Evolutionary conservation across 2,329 filamentous ascomycete species (phyloP).

Genomic region (Colletotrichum horii): DNA sequence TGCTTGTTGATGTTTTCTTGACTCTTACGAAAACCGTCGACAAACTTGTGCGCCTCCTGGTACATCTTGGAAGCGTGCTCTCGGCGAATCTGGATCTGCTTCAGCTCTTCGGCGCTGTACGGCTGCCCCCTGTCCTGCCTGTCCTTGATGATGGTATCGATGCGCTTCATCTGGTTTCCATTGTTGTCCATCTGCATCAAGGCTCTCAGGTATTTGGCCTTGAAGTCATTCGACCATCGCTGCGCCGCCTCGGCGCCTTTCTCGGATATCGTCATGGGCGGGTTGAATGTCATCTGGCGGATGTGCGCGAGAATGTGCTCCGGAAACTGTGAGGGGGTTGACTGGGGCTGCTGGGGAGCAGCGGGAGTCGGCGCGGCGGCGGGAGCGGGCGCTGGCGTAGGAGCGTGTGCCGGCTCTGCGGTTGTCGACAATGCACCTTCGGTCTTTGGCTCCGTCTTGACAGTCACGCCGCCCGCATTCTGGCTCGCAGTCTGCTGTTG

Average conservation of each 20-base stretch:
- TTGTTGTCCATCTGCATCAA: slow-evolving; percentile 55
- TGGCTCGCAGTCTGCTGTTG: slow-evolving; percentile 21
- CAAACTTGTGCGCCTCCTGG: slow-evolving; percentile 51
- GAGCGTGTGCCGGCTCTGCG: slow-evolving; percentile 10
- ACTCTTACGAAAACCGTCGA: slow-evolving; percentile 52
- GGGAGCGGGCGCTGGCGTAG: neutral
- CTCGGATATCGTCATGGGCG: slow-evolving; percentile 44
- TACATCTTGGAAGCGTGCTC: slow-evolving; percentile 50
- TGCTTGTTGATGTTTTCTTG: slow-evolving; percentile 39
- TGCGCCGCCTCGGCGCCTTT: slow-evolving; percentile 46
- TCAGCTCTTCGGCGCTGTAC: slow-evolving; percentile 52
- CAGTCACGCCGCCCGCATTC: neutral
- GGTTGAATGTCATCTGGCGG: slow-evolving; percentile 51
- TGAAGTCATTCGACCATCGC: slow-evolving; percentile 55
- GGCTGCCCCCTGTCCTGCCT: slow-evolving; percentile 47
- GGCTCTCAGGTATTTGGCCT: slow-evolving; percentile 51
- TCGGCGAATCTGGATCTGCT: slow-evolving; percentile 47
- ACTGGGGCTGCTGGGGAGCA: slow-evolving; percentile 24
- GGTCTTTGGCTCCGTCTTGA: slow-evolving; percentile 15
- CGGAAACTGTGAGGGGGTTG: slow-evolving; percentile 37
- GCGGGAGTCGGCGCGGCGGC: slow-evolving; percentile 4
- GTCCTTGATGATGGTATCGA: slow-evolving; percentile 49
- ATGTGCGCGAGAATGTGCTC: slow-evolving; percentile 53
- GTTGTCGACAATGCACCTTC: slow-evolving; percentile 2
- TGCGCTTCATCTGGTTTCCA: slow-evolving; percentile 41